A percentile compares a stretch with the other conserved stretches of the same genome.
Conservation (phyloP, 176 grass and related monocot genomes). For the Poa pratensis region DNA sequence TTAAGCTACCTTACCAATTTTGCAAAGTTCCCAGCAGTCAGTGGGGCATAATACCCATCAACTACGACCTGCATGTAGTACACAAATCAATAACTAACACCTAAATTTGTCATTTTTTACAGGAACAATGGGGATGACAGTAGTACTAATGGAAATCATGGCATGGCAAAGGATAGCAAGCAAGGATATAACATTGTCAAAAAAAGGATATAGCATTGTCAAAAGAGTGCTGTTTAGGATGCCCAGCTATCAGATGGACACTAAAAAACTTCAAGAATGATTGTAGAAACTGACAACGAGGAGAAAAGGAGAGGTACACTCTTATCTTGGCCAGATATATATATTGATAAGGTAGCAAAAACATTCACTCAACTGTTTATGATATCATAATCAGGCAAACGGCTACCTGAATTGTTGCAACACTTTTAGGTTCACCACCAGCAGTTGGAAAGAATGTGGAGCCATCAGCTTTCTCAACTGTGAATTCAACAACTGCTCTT, state of each 20-base stretch:
- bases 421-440: slow-evolving; percentile 82
- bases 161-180: background rate
- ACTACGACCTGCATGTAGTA: slow-evolving; percentile 63
- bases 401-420: slow-evolving; percentile 83
- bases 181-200: background rate
- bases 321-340: background rate
- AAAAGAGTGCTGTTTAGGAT: slow-evolving; percentile 1
- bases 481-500: slow-evolving; percentile 93
- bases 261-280: slow-evolving; percentile 3
- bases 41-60: slow-evolving; percentile 92
- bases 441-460: slow-evolving; percentile 84
- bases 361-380: slow-evolving; percentile 10
- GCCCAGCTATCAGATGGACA: slow-evolving; percentile 16
- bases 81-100: slow-evolving; percentile 25
- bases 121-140: background rate
- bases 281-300: background rate
- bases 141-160: background rate
- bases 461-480: slow-evolving; percentile 87
- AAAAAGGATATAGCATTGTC: background rate
- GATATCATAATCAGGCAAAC: slow-evolving; percentile 19
- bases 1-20: slow-evolving; percentile 96
- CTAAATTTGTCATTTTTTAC: slow-evolving; percentile 16
- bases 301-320: background rate
- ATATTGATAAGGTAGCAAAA: slow-evolving; percentile 19
- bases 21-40: slow-evolving; percentile 83